Evolutionary conservation across 192 early-diverging fungal species (phyloP).

Genomic region (Jimgerdemannia lactiflua): DNA sequence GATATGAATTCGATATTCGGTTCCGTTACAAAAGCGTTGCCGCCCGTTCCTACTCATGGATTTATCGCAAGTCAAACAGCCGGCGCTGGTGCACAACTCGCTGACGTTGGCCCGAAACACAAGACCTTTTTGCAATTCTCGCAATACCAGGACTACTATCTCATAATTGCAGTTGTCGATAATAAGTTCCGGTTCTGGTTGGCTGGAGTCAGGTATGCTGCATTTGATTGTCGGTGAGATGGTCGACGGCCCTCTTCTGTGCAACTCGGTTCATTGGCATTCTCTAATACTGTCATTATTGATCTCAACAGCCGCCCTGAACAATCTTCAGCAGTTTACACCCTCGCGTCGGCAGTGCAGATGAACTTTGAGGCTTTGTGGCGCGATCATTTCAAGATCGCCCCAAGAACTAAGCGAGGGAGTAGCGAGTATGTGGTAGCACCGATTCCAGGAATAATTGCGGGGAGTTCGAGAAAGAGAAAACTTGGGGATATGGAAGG

Average conservation of each 20-base stretch:
- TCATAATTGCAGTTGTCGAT: conserved; percentile 26
- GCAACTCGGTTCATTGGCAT: too few species aligned
- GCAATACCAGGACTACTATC: conserved; percentile 35
- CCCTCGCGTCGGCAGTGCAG: neutral
- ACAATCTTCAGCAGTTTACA: neutral
- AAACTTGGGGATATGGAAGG: too few species aligned
- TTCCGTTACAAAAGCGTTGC: too few species aligned
- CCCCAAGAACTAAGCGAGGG: too few species aligned
- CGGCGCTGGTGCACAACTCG: conserved; percentile 4
- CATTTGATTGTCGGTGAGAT: neutral
- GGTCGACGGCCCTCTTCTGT: too few species aligned
- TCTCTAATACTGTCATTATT: too few species aligned
- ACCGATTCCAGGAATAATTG: too few species aligned
- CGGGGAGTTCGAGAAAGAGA: too few species aligned
- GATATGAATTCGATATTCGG: conserved; percentile 18
- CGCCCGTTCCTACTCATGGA: too few species aligned
- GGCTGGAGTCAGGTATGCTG: conserved; percentile 21
- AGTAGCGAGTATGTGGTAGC: too few species aligned
- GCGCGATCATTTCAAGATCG: too few species aligned
- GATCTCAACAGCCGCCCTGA: neutral
- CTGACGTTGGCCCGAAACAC: conserved; percentile 18
- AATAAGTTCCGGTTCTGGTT: conserved; percentile 28
- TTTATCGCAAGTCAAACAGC: too few species aligned
- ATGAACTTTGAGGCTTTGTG: neutral
- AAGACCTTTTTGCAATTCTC: conserved; percentile 32